A percentile compares a stretch with the other conserved stretches of the same genome.
phyloP scores from a whole-genome alignment of 305 asterid species.

The Vinca major region DNA sequence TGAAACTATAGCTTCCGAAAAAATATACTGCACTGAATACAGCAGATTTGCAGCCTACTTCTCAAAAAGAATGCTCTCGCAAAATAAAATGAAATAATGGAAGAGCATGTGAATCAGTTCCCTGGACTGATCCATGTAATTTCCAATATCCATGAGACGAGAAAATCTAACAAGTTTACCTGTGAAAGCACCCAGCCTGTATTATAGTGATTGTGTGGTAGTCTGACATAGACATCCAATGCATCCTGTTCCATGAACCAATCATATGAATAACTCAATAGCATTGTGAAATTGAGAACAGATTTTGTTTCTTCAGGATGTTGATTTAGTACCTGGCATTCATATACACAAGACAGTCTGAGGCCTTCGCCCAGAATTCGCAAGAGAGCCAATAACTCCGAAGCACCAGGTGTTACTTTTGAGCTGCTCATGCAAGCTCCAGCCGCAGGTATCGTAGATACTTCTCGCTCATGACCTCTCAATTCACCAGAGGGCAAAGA shows the following conservation, averaged over 20 bases:
- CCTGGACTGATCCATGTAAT: neutral
- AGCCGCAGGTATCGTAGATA: slow-evolving; percentile 33
- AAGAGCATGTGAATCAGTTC: neutral
- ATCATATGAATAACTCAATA: slow-evolving; percentile 7
- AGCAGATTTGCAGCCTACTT: neutral
- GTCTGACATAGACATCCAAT: slow-evolving; percentile 54
- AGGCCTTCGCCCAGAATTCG: slow-evolving; percentile 88
- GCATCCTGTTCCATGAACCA: slow-evolving; percentile 62
- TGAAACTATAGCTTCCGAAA: no score
- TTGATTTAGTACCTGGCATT: slow-evolving; percentile 58
- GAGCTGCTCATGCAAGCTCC: slow-evolving; percentile 41
- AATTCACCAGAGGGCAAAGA: slow-evolving; percentile 46
- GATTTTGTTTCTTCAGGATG: slow-evolving; percentile 4
- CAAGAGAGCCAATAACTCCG: slow-evolving; percentile 60
- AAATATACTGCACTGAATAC: neutral
- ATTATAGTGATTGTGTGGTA: slow-evolving; percentile 82
- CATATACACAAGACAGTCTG: slow-evolving; percentile 69
- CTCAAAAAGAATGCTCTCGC: neutral
- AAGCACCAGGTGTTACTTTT: slow-evolving; percentile 53
- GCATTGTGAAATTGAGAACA: neutral
- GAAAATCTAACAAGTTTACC: slow-evolving; percentile 32
- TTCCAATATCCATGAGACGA: slow-evolving; percentile 4
- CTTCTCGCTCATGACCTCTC: slow-evolving; percentile 59
- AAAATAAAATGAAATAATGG: neutral
- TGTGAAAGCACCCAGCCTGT: slow-evolving; percentile 98